Base-by-base conservation (phyloP, 257 asterid genomes). In the Cinchona pubescens region DNA sequence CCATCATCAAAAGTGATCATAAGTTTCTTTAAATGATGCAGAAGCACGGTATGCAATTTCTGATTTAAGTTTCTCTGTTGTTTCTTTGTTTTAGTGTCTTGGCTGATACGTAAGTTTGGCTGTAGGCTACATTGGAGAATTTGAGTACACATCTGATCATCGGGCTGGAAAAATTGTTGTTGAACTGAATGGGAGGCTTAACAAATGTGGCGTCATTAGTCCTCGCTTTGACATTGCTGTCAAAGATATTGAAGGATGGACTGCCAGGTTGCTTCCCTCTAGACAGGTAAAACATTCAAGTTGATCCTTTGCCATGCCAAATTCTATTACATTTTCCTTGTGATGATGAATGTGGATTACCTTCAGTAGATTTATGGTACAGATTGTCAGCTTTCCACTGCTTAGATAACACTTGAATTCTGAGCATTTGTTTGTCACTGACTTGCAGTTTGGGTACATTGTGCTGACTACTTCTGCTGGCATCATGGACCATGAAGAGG, bases 401-500 rank as follows among this genome's bases (percentile, higher is more conserved):
- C 27, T n/a, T 67, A 0, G 23, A 23, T 11, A 11, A 67, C 15
- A 16, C 6, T 15, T 19, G 19, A 12, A 10, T 19, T 67, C 53
- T 25, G 38, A 67, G 15, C 65, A 14, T 13, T 29, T 43, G 5
- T 27, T 21, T 43, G 23, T 46, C 8, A 27, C 19, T 42, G 9
- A 3, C 72, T 40, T 79, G 77, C 83, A 82, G 86, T 79, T 82
- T 72, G 83, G 83, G 1, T 82, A 72, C 72, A 82, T 82, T 67
- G 81, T 79, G 35, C 79, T 82, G 66, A 79, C 86, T 6, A 82
- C 86, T 32, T 82, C 86, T 61, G 86, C 86, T 68, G 83, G 86
- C 69, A 82, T 82, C 75, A 82, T 82, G 86, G 86, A 82, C 56
- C 86, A 82, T 5, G 86, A 82, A 72, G 86, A 82, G 74, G 86